These are phyloP conservation scores for Coccomyxa sp. DNA, from an alignment of 139 green algal species.

Conservation along the genomic window DNA sequence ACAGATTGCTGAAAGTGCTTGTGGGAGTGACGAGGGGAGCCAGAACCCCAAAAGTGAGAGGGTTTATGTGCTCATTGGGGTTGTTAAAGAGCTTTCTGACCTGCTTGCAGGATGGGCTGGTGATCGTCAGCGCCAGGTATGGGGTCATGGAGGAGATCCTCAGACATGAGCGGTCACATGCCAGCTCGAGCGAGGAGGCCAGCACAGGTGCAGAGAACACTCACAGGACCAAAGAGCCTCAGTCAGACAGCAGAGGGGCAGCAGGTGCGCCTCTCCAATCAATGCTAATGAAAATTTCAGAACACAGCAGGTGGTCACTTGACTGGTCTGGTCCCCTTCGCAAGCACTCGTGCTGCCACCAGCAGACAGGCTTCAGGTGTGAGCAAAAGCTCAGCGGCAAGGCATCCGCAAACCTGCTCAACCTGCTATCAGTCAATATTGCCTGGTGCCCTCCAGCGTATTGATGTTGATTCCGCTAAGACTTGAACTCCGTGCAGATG, in stretches of 20 bases:
- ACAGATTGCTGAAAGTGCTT: background rate
- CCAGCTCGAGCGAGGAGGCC: background rate
- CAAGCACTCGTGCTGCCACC: background rate
- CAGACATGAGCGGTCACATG: background rate
- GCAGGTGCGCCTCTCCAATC: background rate
- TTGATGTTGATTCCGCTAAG: background rate
- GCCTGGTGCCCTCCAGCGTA: background rate
- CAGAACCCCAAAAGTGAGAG: background rate
- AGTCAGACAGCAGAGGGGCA: background rate
- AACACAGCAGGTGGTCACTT: background rate
- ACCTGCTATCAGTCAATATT: background rate
- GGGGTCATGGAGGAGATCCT: slow-evolving; percentile 26
- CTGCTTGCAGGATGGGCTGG: slow-evolving; percentile 25
- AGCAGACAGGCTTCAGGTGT: background rate
- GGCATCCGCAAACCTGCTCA: background rate
- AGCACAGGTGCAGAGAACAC: background rate
- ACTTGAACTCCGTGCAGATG: background rate
- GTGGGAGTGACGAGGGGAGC: background rate
- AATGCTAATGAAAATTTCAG: too few species aligned
- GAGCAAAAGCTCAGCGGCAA: background rate
- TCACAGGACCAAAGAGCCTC: background rate
- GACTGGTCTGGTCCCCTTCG: background rate
- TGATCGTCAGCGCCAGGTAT: slow-evolving; percentile 45
- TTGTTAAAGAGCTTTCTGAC: background rate
- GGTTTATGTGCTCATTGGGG: background rate